Evolutionary conservation across 805 yeast species (phyloP).

Genomic region (Clavispora phyllophila): DNA sequence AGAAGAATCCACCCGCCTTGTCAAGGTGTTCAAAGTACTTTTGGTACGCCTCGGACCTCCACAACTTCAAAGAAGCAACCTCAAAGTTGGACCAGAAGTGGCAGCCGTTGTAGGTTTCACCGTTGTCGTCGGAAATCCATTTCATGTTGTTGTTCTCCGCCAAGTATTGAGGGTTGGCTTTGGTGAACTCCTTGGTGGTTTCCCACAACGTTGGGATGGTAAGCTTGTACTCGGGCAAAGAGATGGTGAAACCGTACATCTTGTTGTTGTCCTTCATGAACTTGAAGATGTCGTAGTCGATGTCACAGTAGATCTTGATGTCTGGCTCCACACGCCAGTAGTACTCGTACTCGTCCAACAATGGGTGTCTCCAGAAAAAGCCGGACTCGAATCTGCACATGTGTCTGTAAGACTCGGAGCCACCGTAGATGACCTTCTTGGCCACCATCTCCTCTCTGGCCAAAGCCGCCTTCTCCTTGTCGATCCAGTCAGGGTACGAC

Average conservation of each 20-base stretch:
- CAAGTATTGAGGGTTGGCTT: constrained; percentile 54
- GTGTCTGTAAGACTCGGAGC: constrained; percentile 72
- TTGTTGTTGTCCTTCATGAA: constrained; percentile 71
- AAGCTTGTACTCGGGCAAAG: constrained; percentile 74
- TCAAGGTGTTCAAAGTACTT: constrained; percentile 73
- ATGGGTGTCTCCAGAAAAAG: constrained; percentile 75
- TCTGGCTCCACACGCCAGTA: constrained; percentile 96
- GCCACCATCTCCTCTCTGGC: constrained; percentile 55
- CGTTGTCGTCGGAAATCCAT: constrained; percentile 65
- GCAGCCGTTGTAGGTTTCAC: constrained; percentile 70
- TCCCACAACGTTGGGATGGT: constrained; percentile 88
- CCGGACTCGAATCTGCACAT: constrained; percentile 94
- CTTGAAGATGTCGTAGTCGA: constrained; percentile 82
- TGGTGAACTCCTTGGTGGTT: constrained; percentile 62
- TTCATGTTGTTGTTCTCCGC: constrained; percentile 63
- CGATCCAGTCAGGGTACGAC: constrained; percentile 84
- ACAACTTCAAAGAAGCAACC: constrained; percentile 66
- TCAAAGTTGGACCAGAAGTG: constrained; percentile 93
- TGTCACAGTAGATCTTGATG: constrained; percentile 74
- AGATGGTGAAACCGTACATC: constrained; percentile 82
- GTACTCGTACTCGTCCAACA: constrained; percentile 73
- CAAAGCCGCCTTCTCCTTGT: constrained; percentile 61
- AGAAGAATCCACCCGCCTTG: constrained; percentile 84
- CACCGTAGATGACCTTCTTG: constrained; percentile 66
- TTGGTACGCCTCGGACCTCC: constrained; percentile 67